Base-by-base conservation (phyloP, 306 rosid genomes). In the Glycine soja region DNA sequence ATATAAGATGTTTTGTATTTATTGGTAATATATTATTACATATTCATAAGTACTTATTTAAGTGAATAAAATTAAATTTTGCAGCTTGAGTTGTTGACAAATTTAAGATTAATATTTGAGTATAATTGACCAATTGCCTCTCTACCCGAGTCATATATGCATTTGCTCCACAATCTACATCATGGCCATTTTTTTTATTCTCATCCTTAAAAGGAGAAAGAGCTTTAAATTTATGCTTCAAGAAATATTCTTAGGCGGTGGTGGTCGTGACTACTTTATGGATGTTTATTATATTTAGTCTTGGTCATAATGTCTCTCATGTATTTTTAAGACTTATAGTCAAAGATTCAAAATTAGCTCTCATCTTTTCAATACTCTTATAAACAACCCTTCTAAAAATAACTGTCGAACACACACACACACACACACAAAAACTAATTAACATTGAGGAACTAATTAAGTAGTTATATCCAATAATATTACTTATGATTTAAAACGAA, bases 171-270 rank as follows among this genome's bases (percentile, higher is more conserved):
- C 15, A 5, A 34, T 13, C 69, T 63, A 16, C 13, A 43, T 45
- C 57, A 69, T 16, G 42, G 30, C 74, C 10, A 24, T 24, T 46
- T 69, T 46, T 18, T 69, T 46, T 10, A 69, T 69, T 69, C 57
- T 7, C 40, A 46, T 68, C 36, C 36, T 19, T 18, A 9, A 68
- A 69, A 19, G 42, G 74, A 10, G 12, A 58, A 43, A 75, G 45
- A 16, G 7, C 24, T 13, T 75, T 43, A 34, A 75, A 12, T 43
- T 42, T 10, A 43, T 75, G 45, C 69, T 75, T 45, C 43, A 12
- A 58, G 45, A 75, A 57, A 75, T 42, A 74, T 74, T 74, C 56
- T 42, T 42, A 2, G 74, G 6, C 6, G 57, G 14, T 69, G 56
- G 74, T 40, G 24, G 10, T 64, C 40, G 0, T 11, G 3, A 24